phyloP scores from a whole-genome alignment of 2,329 filamentous ascomycete genomes.

The Sporothrix humicola region DNA sequence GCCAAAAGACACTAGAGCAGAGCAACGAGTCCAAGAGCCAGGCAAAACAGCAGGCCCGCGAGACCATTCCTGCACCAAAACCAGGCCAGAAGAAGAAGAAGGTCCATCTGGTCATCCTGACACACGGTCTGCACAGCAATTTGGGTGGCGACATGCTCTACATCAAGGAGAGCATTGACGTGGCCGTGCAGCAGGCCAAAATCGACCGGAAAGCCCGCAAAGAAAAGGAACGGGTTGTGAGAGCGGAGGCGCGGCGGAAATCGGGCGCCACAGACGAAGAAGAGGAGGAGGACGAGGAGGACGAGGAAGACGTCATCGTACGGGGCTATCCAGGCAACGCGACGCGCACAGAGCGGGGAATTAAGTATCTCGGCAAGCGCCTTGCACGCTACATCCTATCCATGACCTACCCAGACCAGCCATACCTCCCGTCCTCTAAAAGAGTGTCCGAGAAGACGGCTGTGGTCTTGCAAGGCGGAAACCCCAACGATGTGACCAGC shows the following conservation, averaged over 20 bases:
- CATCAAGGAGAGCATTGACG: slow-evolving; percentile 95
- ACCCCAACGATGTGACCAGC: background rate
- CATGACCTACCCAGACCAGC: slow-evolving; percentile 93
- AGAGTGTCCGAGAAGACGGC: slow-evolving; percentile 53
- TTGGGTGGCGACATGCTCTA: slow-evolving; percentile 95
- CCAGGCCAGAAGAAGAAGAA: slow-evolving; percentile 66
- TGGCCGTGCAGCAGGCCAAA: slow-evolving; percentile 74
- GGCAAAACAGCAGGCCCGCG: slow-evolving; percentile 31
- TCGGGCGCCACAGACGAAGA: slow-evolving; percentile 38
- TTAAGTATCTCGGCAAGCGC: slow-evolving; percentile 95
- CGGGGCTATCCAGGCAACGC: slow-evolving; percentile 89
- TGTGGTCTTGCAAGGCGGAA: slow-evolving; percentile 41
- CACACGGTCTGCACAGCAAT: slow-evolving; percentile 95
- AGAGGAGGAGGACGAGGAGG: slow-evolving; percentile 53
- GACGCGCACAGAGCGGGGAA: slow-evolving; percentile 88
- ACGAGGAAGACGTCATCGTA: slow-evolving; percentile 85
- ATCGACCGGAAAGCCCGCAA: slow-evolving; percentile 69
- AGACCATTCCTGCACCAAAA: slow-evolving; percentile 20
- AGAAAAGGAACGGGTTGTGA: slow-evolving; percentile 49
- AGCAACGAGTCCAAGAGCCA: slow-evolving; percentile 34
- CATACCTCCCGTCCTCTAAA: slow-evolving; percentile 72
- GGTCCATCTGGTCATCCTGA: slow-evolving; percentile 88
- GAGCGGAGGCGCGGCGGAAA: slow-evolving; percentile 32
- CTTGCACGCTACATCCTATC: slow-evolving; percentile 88
- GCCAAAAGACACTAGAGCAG: slow-evolving; percentile 25